Conservation (phyloP, 352 stramenopile genomes). For the Aphanomyces stellatus region DNA sequence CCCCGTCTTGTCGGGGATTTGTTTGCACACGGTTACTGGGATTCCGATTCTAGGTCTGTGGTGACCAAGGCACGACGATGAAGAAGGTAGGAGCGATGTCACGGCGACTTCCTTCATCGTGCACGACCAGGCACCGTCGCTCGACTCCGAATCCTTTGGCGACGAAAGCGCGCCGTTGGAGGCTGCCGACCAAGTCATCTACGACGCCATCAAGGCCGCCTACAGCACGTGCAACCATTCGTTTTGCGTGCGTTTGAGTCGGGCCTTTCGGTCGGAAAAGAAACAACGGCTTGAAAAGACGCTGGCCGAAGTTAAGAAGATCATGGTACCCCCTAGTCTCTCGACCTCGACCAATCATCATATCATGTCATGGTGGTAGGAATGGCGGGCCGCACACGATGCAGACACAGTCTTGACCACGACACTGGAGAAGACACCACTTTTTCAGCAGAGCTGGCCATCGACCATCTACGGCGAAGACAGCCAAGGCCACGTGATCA, state of each 20-base stretch:
- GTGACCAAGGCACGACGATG: no score
- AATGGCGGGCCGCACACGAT: conserved; percentile 37
- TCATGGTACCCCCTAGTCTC: conserved; percentile 23
- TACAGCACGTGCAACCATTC: conserved; percentile 48
- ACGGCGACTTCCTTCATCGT: no score
- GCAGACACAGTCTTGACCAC: conserved; percentile 42
- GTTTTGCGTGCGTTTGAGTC: conserved; percentile 46
- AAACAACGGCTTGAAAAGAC: conserved; percentile 62
- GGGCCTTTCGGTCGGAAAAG: conserved; percentile 52
- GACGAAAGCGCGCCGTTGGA: conserved; percentile 33
- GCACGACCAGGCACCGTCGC: no score
- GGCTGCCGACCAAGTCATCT: conserved; percentile 47
- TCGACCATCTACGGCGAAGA: conserved; percentile 63
- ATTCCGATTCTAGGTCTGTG: background rate
- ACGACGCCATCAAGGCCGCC: conserved; percentile 41
- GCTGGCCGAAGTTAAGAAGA: conserved; percentile 47
- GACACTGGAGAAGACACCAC: conserved; percentile 44
- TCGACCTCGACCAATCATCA: background rate
- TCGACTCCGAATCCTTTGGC: no score
- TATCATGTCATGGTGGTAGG: background rate
- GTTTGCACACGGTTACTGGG: background rate
- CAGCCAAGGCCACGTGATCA: conserved; percentile 56
- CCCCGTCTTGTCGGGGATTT: background rate
- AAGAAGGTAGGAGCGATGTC: no score
- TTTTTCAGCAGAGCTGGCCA: conserved; percentile 62